These are phyloP conservation scores for Fraxinus platypoda DNA, from an alignment of 305 asterid species.

Conservation along the genomic window DNA sequence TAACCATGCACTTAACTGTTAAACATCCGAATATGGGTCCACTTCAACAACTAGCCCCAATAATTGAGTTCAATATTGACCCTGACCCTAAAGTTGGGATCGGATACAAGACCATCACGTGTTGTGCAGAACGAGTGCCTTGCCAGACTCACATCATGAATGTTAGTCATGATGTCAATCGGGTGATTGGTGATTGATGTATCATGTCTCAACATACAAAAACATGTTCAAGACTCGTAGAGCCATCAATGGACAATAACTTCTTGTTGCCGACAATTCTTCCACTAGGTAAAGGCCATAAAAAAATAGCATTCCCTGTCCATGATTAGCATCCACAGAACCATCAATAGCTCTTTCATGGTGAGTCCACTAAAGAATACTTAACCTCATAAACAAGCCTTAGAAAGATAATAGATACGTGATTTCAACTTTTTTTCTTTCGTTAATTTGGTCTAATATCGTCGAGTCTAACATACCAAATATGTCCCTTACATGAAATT, in stretches of 20 bases:
- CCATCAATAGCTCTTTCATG: neutral
- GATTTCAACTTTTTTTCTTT: neutral
- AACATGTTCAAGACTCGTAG: neutral
- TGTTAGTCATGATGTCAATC: too few species aligned
- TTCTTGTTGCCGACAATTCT: neutral
- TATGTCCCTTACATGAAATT: neutral
- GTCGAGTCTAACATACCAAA: neutral
- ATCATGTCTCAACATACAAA: neutral
- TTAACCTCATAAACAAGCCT: neutral
- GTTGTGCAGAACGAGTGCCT: neutral
- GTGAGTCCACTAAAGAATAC: neutral
- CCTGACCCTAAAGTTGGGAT: neutral
- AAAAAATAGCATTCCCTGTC: neutral
- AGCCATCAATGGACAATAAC: neutral
- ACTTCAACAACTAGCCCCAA: neutral
- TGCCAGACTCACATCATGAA: neutral
- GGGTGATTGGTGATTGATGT: too few species aligned
- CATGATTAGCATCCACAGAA: neutral
- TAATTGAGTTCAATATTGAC: neutral
- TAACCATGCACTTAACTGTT: neutral
- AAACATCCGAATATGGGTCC: neutral
- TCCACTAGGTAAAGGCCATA: neutral
- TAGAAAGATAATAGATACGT: neutral
- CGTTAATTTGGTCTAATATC: neutral
- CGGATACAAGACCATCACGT: neutral